Evolutionary conservation across 768 basidiomycete species (phyloP).

Genomic region (Guyanaporus albipodus): DNA sequence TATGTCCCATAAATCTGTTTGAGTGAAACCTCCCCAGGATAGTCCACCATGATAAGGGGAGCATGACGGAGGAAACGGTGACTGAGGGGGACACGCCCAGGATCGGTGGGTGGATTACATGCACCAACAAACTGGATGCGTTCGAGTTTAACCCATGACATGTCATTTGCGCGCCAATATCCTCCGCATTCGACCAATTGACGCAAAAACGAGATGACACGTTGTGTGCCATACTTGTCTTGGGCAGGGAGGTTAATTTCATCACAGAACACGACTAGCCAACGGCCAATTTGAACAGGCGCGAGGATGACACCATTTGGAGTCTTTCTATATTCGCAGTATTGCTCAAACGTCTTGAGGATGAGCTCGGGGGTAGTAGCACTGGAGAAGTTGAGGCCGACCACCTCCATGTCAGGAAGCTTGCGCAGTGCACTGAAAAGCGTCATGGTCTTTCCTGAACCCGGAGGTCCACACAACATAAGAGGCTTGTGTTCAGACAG

Average conservation of each 20-base stretch:
- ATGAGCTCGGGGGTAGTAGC: conserved; percentile 98
- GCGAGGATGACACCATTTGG: conserved; percentile 96
- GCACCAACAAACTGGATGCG: conserved; percentile 99
- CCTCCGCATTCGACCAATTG: conserved; percentile 94
- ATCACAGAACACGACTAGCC: conserved; percentile 99
- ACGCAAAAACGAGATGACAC: conserved; percentile 97
- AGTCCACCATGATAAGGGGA: conserved; percentile 98
- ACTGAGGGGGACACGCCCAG: conserved; percentile 96
- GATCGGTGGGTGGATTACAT: conserved; percentile 98
- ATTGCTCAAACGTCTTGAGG: conserved; percentile 98
- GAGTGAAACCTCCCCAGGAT: conserved; percentile 93
- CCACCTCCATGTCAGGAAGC: conserved; percentile 97
- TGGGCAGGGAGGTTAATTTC: conserved; percentile 97
- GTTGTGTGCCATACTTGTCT: conserved; percentile 98
- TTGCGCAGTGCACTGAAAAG: conserved; percentile 96
- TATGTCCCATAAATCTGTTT: conserved; percentile 99
- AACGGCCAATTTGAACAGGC: conserved; percentile 91
- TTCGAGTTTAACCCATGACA: conserved; percentile 96
- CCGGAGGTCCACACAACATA: conserved; percentile 98
- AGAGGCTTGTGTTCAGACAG: conserved; percentile 97
- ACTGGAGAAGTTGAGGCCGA: conserved; percentile 98
- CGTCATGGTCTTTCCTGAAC: conserved; percentile 99
- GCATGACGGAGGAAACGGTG: conserved; percentile 98
- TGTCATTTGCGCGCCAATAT: conserved; percentile 91
- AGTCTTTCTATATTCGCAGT: conserved; percentile 98